A percentile compares a stretch with the other conserved stretches of the same genome.
These are phyloP conservation scores for Rosa persica DNA, from an alignment of 306 rosid genomes.

Conservation along the genomic window DNA sequence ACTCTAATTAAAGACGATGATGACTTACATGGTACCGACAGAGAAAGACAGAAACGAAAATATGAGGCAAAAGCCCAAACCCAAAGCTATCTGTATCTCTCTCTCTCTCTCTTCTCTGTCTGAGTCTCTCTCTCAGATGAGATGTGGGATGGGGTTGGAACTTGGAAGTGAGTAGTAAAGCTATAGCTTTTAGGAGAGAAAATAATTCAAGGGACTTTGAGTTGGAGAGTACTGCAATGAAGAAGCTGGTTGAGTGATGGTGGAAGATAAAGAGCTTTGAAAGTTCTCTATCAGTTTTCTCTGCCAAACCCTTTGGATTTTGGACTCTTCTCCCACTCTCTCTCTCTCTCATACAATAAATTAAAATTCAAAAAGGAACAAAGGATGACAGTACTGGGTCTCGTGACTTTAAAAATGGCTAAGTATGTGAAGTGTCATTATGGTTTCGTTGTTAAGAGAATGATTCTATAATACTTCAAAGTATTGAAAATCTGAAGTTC, in stretches of 20 bases:
- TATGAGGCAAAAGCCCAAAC: constrained; percentile 19
- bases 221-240: constrained; percentile 80
- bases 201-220: constrained; percentile 46
- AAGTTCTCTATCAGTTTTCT: constrained; percentile 98
- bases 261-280: constrained; percentile 94
- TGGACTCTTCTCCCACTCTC: constrained; percentile 35
- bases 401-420: constrained; percentile 80
- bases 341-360: constrained; percentile 25
- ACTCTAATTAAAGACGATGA: constrained; percentile 30
- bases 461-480: too few relatives aligned
- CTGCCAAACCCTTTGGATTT: constrained; percentile 65
- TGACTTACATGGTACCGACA: constrained; percentile 87
- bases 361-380: constrained; percentile 42
- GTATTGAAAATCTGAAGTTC: too few relatives aligned
- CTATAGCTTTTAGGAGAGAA: constrained; percentile 24
- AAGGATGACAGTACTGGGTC: constrained; percentile 56
- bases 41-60: constrained; percentile 47
- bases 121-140: constrained; percentile 35
- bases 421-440: constrained; percentile 34
- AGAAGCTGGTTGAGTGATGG: constrained; percentile 85
- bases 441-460: constrained; percentile 46
- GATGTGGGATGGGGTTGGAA: constrained; percentile 10
- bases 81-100: constrained; percentile 23
- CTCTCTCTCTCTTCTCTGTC: background rate
- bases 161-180: constrained; percentile 6